A percentile compares a stretch with the other conserved stretches of the same genome.
Evolutionary conservation across 108 stramenopile genomes (phyloP).

Genomic region (Pseudonitzschia delicatissima): DNA sequence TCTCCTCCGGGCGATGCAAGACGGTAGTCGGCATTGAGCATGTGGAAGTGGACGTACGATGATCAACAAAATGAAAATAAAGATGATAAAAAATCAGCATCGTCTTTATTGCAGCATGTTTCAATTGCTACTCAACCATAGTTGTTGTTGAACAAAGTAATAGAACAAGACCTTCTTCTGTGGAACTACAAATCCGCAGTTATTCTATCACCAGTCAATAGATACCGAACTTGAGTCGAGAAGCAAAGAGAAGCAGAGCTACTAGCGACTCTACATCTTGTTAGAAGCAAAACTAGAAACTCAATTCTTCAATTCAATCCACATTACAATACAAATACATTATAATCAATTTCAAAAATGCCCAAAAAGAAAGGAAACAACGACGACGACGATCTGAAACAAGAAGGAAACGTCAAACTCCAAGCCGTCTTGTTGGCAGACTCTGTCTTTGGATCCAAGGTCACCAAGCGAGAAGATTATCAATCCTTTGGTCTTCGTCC

Average conservation of each 20-base stretch:
- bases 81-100: too few species aligned
- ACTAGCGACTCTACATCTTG: too few species aligned
- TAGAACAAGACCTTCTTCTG: too few species aligned
- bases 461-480: background rate
- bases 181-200: too few species aligned
- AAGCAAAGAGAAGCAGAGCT: background rate
- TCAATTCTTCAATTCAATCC: background rate
- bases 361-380: background rate
- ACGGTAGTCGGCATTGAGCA: too few species aligned
- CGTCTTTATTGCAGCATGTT: too few species aligned
- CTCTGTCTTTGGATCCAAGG: slow-evolving; percentile 58
- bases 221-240: background rate
- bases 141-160: too few species aligned
- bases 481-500: slow-evolving; percentile 2
- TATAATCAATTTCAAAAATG: background rate
- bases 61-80: too few species aligned
- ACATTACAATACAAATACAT: background rate
- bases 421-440: slow-evolving; percentile 94
- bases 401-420: slow-evolving; percentile 34
- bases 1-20: too few species aligned
- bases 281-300: background rate
- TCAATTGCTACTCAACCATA: too few species aligned
- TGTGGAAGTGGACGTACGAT: too few species aligned
- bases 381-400: slow-evolving; percentile 2
- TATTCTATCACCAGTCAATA: too few species aligned